Conservation (phyloP, 2,329 filamentous ascomycete species). For the Scytalidium sp. region DNA sequence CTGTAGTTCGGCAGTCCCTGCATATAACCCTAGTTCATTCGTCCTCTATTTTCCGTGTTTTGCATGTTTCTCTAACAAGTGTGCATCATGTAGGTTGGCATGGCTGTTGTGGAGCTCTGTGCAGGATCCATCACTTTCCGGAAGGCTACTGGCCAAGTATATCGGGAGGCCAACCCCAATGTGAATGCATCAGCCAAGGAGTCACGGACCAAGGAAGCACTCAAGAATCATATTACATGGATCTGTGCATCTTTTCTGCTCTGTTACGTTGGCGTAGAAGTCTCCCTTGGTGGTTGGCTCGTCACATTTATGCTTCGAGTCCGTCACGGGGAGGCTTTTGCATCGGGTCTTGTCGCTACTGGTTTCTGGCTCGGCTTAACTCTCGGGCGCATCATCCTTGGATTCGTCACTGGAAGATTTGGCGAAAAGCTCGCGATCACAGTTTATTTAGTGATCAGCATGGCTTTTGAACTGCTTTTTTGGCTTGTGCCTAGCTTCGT, state of each 20-base stretch:
- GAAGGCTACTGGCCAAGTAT: conserved; percentile 54
- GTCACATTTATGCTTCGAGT: conserved; percentile 84
- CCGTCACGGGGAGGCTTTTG: conserved; percentile 64
- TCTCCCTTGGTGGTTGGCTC: conserved; percentile 76
- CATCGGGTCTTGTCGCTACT: conserved; percentile 71
- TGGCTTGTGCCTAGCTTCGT: conserved; percentile 79
- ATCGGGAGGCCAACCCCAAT: conserved; percentile 54
- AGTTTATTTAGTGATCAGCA: conserved; percentile 60
- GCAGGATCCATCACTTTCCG: conserved; percentile 58
- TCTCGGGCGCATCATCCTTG: conserved; percentile 67
- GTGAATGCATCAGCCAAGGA: conserved; percentile 10
- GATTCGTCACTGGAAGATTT: conserved; percentile 71
- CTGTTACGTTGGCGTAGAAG: conserved; percentile 76
- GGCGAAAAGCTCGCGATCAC: conserved; percentile 68
- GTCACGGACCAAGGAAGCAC: conserved; percentile 22
- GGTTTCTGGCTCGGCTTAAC: conserved; percentile 86
- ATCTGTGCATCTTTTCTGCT: conserved; percentile 72
- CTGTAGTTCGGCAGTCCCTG: no score
- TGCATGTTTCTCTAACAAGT: neutral
- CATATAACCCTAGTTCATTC: no score
- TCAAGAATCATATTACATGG: conserved; percentile 61
- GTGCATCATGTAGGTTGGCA: conserved; percentile 38
- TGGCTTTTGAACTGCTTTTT: conserved; percentile 68
- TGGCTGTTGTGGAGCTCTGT: conserved; percentile 53
- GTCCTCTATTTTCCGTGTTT: neutral